Percentiles rank a stretch among this genome's conserved stretches.
Conservation (phyloP, 495 filamentous ascomycete genomes). For the Podospora fimiseda region DNA sequence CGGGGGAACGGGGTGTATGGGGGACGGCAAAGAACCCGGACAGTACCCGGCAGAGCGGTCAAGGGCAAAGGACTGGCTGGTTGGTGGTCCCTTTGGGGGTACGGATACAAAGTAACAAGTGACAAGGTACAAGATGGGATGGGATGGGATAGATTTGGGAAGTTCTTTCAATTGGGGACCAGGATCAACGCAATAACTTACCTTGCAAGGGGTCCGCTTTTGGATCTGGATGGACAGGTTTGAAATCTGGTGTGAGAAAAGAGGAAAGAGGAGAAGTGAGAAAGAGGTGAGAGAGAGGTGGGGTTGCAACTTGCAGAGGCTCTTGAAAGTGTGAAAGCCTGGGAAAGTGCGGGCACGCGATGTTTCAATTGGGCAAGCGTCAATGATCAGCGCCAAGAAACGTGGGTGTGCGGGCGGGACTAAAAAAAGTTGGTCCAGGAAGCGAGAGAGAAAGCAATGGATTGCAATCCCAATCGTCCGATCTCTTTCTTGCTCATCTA, state of each 20-base stretch:
- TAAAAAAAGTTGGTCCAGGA: not conserved
- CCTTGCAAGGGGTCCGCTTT: not conserved
- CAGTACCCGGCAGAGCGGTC: conserved; percentile 3
- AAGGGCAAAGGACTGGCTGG: not conserved
- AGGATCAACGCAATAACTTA: not conserved
- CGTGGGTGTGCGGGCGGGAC: conserved; percentile 1
- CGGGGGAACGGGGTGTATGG: not conserved
- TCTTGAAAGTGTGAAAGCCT: not conserved
- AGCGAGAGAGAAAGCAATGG: not conserved
- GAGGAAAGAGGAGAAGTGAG: not conserved
- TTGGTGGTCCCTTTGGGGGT: no score
- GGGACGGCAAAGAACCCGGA: conserved; percentile 1
- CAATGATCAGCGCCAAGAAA: conserved; percentile 3
- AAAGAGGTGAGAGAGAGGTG: not conserved
- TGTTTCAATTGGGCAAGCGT: conserved; percentile 3
- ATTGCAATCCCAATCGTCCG: not conserved
- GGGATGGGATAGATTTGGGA: not conserved
- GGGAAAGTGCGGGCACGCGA: not conserved
- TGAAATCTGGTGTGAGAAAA: not conserved
- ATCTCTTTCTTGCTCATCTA: not conserved
- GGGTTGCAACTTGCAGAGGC: not conserved
- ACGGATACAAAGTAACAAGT: not conserved
- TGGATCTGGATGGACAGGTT: not conserved
- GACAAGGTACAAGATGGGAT: not conserved
- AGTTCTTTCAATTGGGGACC: not conserved